Base-by-base conservation (phyloP, 2,329 filamentous ascomycete species). In the Hymenoscyphus fraxineus region DNA sequence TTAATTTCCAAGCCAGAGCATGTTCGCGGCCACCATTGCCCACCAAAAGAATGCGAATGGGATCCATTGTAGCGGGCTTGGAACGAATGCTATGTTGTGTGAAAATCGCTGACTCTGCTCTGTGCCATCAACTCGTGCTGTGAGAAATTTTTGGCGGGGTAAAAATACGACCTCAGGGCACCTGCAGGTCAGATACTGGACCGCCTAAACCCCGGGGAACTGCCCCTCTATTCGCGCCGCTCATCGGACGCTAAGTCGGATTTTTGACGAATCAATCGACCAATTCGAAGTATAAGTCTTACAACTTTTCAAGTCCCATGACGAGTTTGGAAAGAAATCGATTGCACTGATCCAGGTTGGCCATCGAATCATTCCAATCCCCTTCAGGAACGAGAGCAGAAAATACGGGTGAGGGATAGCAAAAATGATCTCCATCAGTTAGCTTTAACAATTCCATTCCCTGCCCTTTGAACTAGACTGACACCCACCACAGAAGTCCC, bases 11-110 rank as follows among this genome's bases (percentile, higher is more conserved):
- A 54, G 93, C 93, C 68, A 97, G 85, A 58, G 93, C 92, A 79
- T 98, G 93, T 80, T 99, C 95, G 73, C 95, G 88, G 72, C 94
- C 95, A 70, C 95, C 95, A 76, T 94, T 96, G 74, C 95, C 94
- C 70, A 98, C 88, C 68, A 98, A 87, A 68, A 98, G 88, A 71
- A 97, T 83, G 71, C 88, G 85, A 63, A 73, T 65, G 32, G 64
- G 54, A 44, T 68, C 67, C 68, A 72, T 72, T 4, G 39, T 65
- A n/a, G 44, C 22, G 38, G 47, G 47, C 38, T 63, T 39, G 41
- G 47, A 16, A 55, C 22, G 22, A 44, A 51, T 39, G 15, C n/a
- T 58, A 47, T 39, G 44, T 47, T 27, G 56, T 22, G 31, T 7
- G 40, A 51, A 60, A 54, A 59, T 31, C 39, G 22, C 13, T 22